phyloP scores from a whole-genome alignment of 208 protist species.

The Leishmania aethiopica region DNA sequence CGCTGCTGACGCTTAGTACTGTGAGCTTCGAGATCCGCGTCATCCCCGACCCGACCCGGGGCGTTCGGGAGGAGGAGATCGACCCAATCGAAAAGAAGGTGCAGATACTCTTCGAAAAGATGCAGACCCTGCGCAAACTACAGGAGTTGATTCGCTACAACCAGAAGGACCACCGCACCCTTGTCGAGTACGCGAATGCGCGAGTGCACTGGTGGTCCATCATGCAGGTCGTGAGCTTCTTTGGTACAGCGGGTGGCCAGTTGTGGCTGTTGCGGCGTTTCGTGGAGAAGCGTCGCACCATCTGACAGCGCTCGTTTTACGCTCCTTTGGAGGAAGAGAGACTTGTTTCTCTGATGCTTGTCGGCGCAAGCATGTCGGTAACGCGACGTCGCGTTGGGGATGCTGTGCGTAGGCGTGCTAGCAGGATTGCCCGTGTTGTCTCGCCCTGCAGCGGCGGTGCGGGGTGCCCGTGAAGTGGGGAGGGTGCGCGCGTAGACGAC shows the following conservation, averaged over 20 bases:
- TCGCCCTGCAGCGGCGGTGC: not conserved
- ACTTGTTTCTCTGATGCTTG: not conserved
- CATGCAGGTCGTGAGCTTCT: constrained; percentile 61
- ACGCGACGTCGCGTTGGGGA: not conserved
- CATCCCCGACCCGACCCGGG: constrained; percentile 28
- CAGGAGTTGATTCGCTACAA: constrained; percentile 52
- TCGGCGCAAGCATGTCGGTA: not conserved
- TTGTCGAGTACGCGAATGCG: constrained; percentile 60
- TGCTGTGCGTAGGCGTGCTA: not conserved
- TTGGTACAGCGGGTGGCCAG: constrained; percentile 62
- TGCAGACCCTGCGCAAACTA: not conserved
- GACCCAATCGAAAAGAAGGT: constrained; percentile 77
- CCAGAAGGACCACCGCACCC: constrained; percentile 66
- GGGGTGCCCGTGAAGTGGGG: not conserved
- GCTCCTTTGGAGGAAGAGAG: not conserved
- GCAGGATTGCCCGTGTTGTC: not conserved
- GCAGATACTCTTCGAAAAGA: constrained; percentile 19
- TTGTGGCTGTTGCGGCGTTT: constrained; percentile 80
- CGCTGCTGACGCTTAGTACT: constrained; percentile 22
- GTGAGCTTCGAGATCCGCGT: constrained; percentile 55
- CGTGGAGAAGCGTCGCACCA: constrained; percentile 67
- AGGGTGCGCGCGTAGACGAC: not conserved
- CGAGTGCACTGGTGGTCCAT: constrained; percentile 70
- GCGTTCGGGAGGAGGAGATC: constrained; percentile 29
- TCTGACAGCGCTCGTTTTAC: constrained; percentile 27